A percentile compares a stretch with the other conserved stretches of the same genome.
Conservation (phyloP, 345 rosid genomes). For the Nephelium lappaceum region DNA sequence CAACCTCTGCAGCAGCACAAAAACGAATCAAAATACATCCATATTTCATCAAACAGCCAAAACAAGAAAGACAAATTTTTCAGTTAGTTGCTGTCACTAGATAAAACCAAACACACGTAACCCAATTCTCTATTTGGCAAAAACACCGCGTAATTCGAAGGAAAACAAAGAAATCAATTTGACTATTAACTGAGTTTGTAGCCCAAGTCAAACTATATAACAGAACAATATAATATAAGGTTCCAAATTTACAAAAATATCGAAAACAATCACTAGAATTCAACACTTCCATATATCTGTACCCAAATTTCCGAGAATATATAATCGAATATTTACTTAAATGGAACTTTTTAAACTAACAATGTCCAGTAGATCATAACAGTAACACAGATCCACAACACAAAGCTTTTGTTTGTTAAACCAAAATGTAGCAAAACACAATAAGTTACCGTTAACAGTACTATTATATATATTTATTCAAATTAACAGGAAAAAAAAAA, state of each 20-base stretch:
- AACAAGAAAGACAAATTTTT: background rate
- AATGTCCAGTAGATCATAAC: background rate
- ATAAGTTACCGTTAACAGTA: background rate
- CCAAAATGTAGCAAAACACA: background rate
- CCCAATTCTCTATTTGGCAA: background rate
- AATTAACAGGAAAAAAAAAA: background rate
- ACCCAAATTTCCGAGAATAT: too few relatives aligned
- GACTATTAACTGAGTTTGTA: background rate
- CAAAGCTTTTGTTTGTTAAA: background rate
- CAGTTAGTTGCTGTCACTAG: background rate
- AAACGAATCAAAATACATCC: background rate
- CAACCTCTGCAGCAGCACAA: constrained; percentile 32
- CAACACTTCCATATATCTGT: background rate
- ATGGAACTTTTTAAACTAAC: too few relatives aligned
- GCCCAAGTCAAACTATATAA: background rate
- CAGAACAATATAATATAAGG: background rate
- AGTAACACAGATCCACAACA: background rate
- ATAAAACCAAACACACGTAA: background rate
- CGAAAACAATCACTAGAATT: background rate
- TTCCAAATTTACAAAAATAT: background rate
- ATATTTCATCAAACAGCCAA: background rate
- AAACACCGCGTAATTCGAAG: background rate
- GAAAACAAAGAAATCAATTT: background rate
- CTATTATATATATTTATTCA: too few relatives aligned
- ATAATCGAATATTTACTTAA: too few relatives aligned